A percentile compares a stretch with the other conserved stretches of the same genome.
Conservation (phyloP, 163 green algal species). For the Volvox carteri region DNA sequence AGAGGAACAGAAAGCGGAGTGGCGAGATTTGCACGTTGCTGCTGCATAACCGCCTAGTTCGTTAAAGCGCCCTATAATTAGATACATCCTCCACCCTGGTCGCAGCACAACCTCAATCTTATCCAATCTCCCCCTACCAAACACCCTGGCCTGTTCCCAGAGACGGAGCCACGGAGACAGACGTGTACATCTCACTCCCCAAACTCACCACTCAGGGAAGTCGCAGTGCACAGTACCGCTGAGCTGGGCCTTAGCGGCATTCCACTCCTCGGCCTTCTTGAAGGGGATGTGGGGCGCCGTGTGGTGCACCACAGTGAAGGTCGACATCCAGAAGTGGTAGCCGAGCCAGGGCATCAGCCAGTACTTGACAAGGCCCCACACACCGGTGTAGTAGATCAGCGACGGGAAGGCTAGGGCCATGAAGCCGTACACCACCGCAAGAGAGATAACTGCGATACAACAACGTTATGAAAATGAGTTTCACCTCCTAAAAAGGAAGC, state of each 20-base stretch:
- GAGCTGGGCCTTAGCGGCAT: slow-evolving; percentile 92
- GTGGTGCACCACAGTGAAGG: slow-evolving; percentile 98
- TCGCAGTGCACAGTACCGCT: slow-evolving; percentile 89
- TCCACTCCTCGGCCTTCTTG: slow-evolving; percentile 91
- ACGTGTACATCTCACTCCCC: slow-evolving; percentile 29
- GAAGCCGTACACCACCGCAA: slow-evolving; percentile 88
- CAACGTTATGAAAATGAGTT: too few relatives aligned
- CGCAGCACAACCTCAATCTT: too few relatives aligned
- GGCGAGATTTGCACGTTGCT: too few relatives aligned
- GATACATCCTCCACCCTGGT: too few relatives aligned
- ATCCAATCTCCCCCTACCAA: too few relatives aligned
- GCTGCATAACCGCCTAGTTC: too few relatives aligned
- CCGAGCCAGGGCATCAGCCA: slow-evolving; percentile 98
- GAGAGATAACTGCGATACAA: slow-evolving; percentile 83
- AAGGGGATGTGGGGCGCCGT: slow-evolving; percentile 97
- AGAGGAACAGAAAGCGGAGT: background rate
- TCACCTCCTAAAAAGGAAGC: too few relatives aligned
- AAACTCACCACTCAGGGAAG: slow-evolving; percentile 66
- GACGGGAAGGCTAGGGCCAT: slow-evolving; percentile 78
- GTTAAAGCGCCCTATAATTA: too few relatives aligned
- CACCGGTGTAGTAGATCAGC: slow-evolving; percentile 84
- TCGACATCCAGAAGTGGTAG: slow-evolving; percentile 99
- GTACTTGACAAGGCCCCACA: slow-evolving; percentile 90
- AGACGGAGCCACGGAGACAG: too few relatives aligned
- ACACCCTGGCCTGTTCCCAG: too few relatives aligned